phyloP scores from a whole-genome alignment of 345 rosid genomes.

The Turnera subulata region DNA sequence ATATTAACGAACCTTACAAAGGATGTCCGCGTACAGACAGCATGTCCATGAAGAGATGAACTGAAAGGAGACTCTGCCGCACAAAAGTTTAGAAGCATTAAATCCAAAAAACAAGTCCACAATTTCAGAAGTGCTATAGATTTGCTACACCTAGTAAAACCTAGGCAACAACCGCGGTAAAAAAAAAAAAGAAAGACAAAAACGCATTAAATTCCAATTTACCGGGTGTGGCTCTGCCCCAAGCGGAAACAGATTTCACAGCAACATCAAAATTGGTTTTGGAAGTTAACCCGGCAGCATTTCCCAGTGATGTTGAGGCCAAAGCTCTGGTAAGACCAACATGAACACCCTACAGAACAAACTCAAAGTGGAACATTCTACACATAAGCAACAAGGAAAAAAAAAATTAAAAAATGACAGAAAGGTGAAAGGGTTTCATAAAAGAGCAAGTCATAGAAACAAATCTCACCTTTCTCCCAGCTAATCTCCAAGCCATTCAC shows the following conservation, averaged over 20 bases:
- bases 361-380: conserved; percentile 2
- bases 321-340: conserved; percentile 34
- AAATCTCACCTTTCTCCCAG: conserved; percentile 39
- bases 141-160: neutral
- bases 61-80: conserved; percentile 29
- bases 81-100: conserved; percentile 1
- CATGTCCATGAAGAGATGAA: conserved; percentile 15
- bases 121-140: neutral
- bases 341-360: conserved; percentile 40
- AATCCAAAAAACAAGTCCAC: neutral
- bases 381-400: neutral
- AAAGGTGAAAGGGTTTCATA: neutral
- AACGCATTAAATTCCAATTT: conserved; percentile 5
- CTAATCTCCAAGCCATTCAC: conserved; percentile 57
- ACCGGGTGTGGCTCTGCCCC: conserved; percentile 34
- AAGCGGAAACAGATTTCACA: conserved; percentile 25
- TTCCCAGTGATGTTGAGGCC: conserved; percentile 25
- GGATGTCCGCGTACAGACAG: conserved; percentile 17
- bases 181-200: conserved; percentile 5
- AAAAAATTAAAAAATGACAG: neutral
- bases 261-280: conserved; percentile 14
- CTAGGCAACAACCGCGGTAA: neutral
- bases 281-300: conserved; percentile 25
- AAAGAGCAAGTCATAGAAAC: neutral
- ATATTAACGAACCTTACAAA: conserved; percentile 23